phyloP scores from a whole-genome alignment of 192 early-diverging fungal species.

The Backusella tarrabulga region DNA sequence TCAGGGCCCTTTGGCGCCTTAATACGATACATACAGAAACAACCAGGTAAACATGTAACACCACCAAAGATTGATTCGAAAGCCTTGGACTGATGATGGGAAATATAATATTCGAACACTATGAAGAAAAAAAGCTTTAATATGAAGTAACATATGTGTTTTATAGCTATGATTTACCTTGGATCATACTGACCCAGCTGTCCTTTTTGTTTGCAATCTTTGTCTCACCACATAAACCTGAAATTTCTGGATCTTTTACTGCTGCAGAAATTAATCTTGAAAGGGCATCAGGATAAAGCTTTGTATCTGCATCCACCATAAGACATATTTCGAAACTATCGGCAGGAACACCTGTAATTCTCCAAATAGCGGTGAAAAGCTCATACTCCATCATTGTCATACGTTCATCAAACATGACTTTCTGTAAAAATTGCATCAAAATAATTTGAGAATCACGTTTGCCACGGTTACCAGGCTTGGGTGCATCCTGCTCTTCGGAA shows the following conservation, averaged over 20 bases:
- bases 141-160: slow-evolving; percentile 1
- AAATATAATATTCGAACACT: slow-evolving; percentile 88
- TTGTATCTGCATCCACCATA: slow-evolving; percentile 85
- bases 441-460: slow-evolving; percentile 90
- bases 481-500: slow-evolving; percentile 40
- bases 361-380: slow-evolving; percentile 69
- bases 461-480: slow-evolving; percentile 73
- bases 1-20: slow-evolving; percentile 75
- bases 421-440: slow-evolving; percentile 85
- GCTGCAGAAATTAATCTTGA: slow-evolving; percentile 78
- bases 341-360: slow-evolving; percentile 69
- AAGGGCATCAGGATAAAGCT: slow-evolving; percentile 74
- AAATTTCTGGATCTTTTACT: slow-evolving; percentile 81
- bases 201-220: slow-evolving; percentile 91
- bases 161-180: slow-evolving; percentile 37
- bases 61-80: slow-evolving; percentile 83
- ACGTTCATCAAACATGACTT: slow-evolving; percentile 73
- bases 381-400: slow-evolving; percentile 72
- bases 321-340: slow-evolving; percentile 75
- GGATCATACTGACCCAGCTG: slow-evolving; percentile 88
- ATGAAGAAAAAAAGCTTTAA: not conserved
- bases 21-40: slow-evolving; percentile 84
- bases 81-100: slow-evolving; percentile 75
- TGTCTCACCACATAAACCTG: slow-evolving; percentile 96
- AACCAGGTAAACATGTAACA: slow-evolving; percentile 76